Conservation (phyloP, 1,139 yeast genomes). For the Suhomyces panamericanus region DNA sequence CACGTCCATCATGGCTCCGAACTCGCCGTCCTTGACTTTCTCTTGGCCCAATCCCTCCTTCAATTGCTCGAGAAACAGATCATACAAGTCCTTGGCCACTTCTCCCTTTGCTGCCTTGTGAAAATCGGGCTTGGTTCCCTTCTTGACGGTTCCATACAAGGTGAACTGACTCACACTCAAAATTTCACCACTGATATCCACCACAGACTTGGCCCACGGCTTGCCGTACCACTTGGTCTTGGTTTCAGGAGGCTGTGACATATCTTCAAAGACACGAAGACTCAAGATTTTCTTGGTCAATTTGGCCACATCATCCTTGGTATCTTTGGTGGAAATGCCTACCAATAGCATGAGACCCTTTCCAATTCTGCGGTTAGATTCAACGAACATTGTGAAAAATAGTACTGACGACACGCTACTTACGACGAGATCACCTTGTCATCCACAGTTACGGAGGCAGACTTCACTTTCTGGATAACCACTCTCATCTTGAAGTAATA, state of each 20-base stretch:
- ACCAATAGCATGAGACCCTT: constrained; percentile 79
- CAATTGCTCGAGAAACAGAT: constrained; percentile 54
- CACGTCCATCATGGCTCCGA: constrained; percentile 98
- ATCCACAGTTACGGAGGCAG: constrained; percentile 86
- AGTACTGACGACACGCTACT: constrained; percentile 24
- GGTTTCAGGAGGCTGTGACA: constrained; percentile 31
- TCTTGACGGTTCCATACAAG: constrained; percentile 74
- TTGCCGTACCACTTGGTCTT: constrained; percentile 61
- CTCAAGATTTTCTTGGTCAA: constrained; percentile 66
- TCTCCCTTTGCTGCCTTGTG: constrained; percentile 85
- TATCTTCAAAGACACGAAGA: constrained; percentile 72
- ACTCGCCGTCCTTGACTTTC: constrained; percentile 79
- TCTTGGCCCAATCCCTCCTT: constrained; percentile 57
- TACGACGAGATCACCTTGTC: constrained; percentile 65
- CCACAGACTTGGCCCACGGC: constrained; percentile 45
- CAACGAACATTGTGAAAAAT: background rate
- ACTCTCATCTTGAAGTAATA: constrained; percentile 60
- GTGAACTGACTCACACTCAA: constrained; percentile 84
- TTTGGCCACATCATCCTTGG: constrained; percentile 66
- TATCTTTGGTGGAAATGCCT: constrained; percentile 79
- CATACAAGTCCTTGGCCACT: constrained; percentile 67
- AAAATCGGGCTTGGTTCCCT: constrained; percentile 93
- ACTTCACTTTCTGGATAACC: constrained; percentile 82
- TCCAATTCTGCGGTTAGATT: constrained; percentile 46
- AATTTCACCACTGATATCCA: constrained; percentile 51